Conservation (phyloP, 495 filamentous ascomycete species). For the Delitschia confertaspora region DNA sequence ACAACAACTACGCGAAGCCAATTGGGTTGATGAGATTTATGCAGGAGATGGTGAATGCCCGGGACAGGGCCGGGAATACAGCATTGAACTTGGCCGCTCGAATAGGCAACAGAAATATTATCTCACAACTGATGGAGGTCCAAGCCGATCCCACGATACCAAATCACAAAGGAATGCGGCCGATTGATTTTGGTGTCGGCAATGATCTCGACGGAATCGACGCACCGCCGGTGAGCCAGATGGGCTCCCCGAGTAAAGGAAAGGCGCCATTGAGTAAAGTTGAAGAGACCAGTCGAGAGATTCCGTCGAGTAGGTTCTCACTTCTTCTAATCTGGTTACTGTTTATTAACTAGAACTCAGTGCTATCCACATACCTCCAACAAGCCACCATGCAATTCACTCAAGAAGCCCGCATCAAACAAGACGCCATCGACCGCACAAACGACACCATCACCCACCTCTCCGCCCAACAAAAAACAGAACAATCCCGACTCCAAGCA, state of each 20-base stretch:
- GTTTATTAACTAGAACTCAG: slow-evolving; percentile 1
- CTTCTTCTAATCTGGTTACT: not conserved
- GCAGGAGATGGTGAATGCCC: slow-evolving; percentile 87
- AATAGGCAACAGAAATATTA: slow-evolving; percentile 81
- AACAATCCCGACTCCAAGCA: slow-evolving; percentile 58
- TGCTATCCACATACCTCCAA: slow-evolving; percentile 50
- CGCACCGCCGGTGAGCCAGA: slow-evolving; percentile 28
- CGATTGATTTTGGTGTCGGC: slow-evolving; percentile 86
- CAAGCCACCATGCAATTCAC: slow-evolving; percentile 67
- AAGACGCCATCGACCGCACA: slow-evolving; percentile 67
- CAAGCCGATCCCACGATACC: slow-evolving; percentile 81
- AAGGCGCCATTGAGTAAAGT: slow-evolving; percentile 28
- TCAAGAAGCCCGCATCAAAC: slow-evolving; percentile 66
- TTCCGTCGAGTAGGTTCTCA: slow-evolving; percentile 45
- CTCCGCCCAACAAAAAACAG: slow-evolving; percentile 66
- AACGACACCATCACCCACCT: slow-evolving; percentile 68
- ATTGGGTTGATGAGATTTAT: slow-evolving; percentile 87
- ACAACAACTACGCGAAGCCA: slow-evolving; percentile 40
- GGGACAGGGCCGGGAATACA: slow-evolving; percentile 87
- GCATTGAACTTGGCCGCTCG: slow-evolving; percentile 88
- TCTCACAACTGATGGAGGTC: slow-evolving; percentile 86
- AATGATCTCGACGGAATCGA: slow-evolving; percentile 45
- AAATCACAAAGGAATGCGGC: slow-evolving; percentile 76
- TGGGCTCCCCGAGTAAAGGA: slow-evolving; percentile 34
- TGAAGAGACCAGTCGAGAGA: slow-evolving; percentile 30